These are phyloP conservation scores for Sarcocystis neurona DNA, from an alignment of 169 alveolate species.

Conservation along the genomic window DNA sequence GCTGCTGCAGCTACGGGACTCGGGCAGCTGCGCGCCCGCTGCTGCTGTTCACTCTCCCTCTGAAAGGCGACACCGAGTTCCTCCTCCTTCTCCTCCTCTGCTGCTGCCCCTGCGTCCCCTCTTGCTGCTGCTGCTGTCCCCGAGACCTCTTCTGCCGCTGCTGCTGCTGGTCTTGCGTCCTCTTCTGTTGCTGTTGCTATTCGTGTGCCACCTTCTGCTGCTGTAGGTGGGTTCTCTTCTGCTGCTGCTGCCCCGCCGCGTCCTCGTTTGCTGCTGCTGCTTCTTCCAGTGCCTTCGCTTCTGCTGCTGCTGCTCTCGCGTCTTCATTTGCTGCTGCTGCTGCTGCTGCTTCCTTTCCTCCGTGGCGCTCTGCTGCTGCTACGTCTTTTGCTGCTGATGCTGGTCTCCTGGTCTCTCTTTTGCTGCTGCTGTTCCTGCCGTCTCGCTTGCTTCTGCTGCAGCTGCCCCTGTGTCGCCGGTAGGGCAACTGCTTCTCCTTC, in stretches of 20 bases:
- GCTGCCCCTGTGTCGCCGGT: background rate
- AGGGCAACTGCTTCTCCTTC: background rate
- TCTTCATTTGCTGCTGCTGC: background rate
- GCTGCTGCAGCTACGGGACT: background rate
- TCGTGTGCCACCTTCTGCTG: background rate
- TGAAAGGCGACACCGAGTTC: background rate
- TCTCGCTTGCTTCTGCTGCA: background rate
- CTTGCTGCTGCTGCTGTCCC: background rate
- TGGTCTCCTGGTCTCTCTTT: background rate
- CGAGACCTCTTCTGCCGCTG: background rate
- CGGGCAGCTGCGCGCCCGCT: background rate
- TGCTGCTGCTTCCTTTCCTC: background rate
- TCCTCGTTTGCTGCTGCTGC: background rate
- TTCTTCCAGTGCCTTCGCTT: background rate
- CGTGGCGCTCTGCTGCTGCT: too few relatives aligned
- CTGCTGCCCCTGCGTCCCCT: background rate
- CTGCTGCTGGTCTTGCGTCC: background rate
- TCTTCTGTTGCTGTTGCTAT: background rate
- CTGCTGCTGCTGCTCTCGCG: background rate
- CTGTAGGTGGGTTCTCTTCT: background rate
- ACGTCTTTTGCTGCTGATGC: background rate
- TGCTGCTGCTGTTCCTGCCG: too few relatives aligned
- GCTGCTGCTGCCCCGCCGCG: background rate
- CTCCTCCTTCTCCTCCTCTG: too few relatives aligned
- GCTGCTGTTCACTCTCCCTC: background rate